Conservation (phyloP, 2,329 filamentous ascomycete genomes). For the Mycosphaerelloides madeirae region DNA sequence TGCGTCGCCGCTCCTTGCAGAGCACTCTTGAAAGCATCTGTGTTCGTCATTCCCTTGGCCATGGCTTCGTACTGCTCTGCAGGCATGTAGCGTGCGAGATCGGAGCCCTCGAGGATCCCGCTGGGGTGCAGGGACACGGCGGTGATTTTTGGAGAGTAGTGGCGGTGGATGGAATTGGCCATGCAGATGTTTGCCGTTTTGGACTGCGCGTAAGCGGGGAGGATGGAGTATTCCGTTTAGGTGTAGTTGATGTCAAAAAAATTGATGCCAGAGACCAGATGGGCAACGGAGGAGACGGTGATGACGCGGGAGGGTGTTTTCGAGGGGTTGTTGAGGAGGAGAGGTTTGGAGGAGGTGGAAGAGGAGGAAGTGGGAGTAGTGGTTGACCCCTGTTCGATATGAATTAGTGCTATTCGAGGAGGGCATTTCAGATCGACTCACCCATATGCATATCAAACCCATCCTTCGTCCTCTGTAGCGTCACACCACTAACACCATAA, state of each 20-base stretch:
- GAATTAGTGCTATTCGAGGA: too few relatives aligned
- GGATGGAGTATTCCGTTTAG: background rate
- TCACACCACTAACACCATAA: constrained; percentile 34
- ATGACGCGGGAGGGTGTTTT: constrained; percentile 1
- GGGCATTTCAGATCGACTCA: constrained; percentile 21
- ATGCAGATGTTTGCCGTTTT: constrained; percentile 52
- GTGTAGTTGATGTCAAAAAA: constrained; percentile 3
- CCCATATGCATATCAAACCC: constrained; percentile 51
- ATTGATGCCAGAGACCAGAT: background rate
- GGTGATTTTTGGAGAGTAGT: constrained; percentile 43
- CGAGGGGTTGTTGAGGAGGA: constrained; percentile 32
- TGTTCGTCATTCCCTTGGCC: background rate
- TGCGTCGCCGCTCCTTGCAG: constrained; percentile 48
- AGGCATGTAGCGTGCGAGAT: constrained; percentile 8
- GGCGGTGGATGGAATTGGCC: constrained; percentile 49
- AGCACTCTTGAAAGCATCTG: constrained; percentile 15
- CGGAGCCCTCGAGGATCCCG: constrained; percentile 29
- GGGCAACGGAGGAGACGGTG: background rate
- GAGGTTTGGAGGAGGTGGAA: constrained; percentile 47
- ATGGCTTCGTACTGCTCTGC: constrained; percentile 11
- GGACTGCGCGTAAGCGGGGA: constrained; percentile 43
- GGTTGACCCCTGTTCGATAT: constrained; percentile 37
- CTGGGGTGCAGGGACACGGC: constrained; percentile 46
- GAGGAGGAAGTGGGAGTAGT: constrained; percentile 52
- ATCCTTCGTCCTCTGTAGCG: constrained; percentile 26